These are phyloP conservation scores for Piloderma croceum DNA, from an alignment of 768 basidiomycete species.

Conservation along the genomic window DNA sequence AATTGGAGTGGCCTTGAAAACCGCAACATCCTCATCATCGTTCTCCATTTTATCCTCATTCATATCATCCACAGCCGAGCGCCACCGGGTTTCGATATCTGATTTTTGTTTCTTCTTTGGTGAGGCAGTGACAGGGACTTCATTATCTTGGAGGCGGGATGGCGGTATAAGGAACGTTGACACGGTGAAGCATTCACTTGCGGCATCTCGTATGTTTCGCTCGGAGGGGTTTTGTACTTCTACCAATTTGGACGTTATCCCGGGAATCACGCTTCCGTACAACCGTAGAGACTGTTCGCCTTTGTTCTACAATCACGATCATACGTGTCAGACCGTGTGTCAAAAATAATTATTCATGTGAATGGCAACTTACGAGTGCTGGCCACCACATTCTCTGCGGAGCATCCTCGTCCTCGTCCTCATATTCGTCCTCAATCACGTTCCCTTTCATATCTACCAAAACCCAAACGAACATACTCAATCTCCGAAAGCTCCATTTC, in stretches of 20 bases:
- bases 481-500: conserved; percentile 14
- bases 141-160: no score
- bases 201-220: no score
- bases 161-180: conserved; percentile 29
- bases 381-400: conserved; percentile 60
- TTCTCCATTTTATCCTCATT: conserved; percentile 2
- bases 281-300: no score
- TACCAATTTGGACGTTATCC: no score
- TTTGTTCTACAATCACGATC: no score
- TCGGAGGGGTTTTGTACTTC: no score
- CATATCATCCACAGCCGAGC: conserved; percentile 40
- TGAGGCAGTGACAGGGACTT: conserved; percentile 30
- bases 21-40: conserved; percentile 14
- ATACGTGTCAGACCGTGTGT: neutral
- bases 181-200: conserved; percentile 17
- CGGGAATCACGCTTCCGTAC: no score
- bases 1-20: conserved; percentile 6
- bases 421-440: conserved; percentile 23
- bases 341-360: neutral
- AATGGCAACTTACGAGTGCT: conserved; percentile 43
- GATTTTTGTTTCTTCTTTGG: conserved; percentile 43
- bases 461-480: conserved; percentile 54
- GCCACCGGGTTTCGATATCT: conserved; percentile 40
- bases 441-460: conserved; percentile 37
- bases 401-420: conserved; percentile 1